Conservation (phyloP, 441 rosid species). For the Mallotus repandus region DNA sequence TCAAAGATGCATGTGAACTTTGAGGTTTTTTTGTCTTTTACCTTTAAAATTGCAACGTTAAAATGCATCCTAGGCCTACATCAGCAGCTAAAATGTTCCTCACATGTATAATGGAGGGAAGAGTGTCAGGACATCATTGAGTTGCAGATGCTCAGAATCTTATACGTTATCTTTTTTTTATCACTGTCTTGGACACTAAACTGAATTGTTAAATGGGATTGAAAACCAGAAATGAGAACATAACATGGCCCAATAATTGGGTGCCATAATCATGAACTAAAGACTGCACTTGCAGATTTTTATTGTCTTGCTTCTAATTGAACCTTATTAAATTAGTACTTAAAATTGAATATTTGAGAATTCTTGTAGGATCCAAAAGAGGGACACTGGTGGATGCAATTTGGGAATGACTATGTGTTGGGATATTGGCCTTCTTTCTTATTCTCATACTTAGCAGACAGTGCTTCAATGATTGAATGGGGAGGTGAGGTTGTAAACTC, state of each 20-base stretch:
- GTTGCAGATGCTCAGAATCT: conserved; percentile 26
- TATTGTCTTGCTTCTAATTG: no score
- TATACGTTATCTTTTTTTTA: conserved; percentile 1
- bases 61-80: conserved; percentile 12
- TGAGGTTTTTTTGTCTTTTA: conserved; percentile 24
- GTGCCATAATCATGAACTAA: not conserved
- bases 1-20: conserved; percentile 29
- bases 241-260: not conserved
- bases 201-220: not conserved
- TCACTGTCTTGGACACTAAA: not conserved
- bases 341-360: not conserved
- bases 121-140: conserved; percentile 29
- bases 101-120: conserved; percentile 12
- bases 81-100: conserved; percentile 7
- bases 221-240: not conserved
- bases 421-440: conserved; percentile 97
- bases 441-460: conserved; percentile 87
- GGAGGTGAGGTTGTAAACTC: conserved; percentile 99
- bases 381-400: conserved; percentile 99
- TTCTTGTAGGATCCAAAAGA: conserved; percentile 77
- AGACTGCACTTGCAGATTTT: not conserved
- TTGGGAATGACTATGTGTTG: conserved; percentile 75
- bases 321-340: not conserved
- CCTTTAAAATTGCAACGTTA: not conserved
- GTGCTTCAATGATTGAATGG: conserved; percentile 98